phyloP scores from a whole-genome alignment of 2,329 filamentous ascomycete species.

The Pseudocercospora pini-densiflorae region DNA sequence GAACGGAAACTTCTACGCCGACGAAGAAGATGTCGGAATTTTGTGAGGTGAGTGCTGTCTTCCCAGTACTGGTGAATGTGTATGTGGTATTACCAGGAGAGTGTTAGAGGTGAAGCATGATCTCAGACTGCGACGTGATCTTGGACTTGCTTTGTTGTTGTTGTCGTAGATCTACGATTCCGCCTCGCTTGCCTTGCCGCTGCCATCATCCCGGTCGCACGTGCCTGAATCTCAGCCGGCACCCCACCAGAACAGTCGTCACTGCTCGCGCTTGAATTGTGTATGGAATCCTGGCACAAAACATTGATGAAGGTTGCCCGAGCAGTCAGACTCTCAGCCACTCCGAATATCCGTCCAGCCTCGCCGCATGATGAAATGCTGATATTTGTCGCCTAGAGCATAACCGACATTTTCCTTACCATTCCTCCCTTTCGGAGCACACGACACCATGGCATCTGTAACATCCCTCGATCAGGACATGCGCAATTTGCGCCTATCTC shows the following conservation, averaged over 20 bases:
- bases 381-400: neutral
- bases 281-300: slow-evolving; percentile 1
- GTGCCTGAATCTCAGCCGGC: neutral
- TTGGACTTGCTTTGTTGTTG: neutral
- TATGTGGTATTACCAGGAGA: neutral
- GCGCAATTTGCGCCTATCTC: slow-evolving; percentile 87
- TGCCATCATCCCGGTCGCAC: neutral
- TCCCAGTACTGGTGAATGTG: neutral
- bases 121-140: neutral
- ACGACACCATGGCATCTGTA: slow-evolving; percentile 79
- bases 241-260: slow-evolving; percentile 1
- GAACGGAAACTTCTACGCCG: slow-evolving; percentile 11
- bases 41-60: no score
- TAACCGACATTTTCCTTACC: neutral
- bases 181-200: no score
- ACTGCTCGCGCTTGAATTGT: neutral
- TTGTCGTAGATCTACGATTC: neutral
- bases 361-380: neutral
- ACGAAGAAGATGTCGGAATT: neutral
- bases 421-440: neutral
- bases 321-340: slow-evolving; percentile 3
- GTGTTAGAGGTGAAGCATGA: neutral
- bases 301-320: neutral
- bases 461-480: slow-evolving; percentile 93
- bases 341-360: slow-evolving; percentile 1